Percentiles rank a stretch among this genome's conserved stretches.
Evolutionary conservation across 2,329 filamentous ascomycete genomes (phyloP).

Genomic region (Coniochaeta hoffmannii): DNA sequence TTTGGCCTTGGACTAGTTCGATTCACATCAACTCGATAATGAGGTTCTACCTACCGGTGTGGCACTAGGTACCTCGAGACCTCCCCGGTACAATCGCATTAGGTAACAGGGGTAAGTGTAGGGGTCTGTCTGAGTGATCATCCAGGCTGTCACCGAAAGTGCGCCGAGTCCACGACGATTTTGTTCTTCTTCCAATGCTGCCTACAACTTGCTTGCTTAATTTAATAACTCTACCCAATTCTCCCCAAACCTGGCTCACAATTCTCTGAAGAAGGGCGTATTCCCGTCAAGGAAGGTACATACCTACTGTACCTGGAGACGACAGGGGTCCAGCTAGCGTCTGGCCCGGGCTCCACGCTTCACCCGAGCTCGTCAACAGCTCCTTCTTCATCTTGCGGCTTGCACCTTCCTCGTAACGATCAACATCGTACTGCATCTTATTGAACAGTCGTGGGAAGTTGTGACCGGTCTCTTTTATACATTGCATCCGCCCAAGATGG

Average conservation of each 20-base stretch:
- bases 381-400: neutral
- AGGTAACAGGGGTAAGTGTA: neutral
- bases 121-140: neutral
- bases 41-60: too few species aligned
- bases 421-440: neutral
- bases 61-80: too few species aligned
- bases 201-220: too few species aligned
- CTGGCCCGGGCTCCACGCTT: neutral
- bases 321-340: neutral
- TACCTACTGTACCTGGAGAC: neutral
- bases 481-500: constrained; percentile 43
- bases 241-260: too few species aligned
- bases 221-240: too few species aligned
- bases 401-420: neutral
- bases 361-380: neutral
- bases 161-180: neutral
- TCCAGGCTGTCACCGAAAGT: neutral
- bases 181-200: neutral
- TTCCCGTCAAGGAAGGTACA: neutral
- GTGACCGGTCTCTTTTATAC: neutral
- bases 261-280: too few species aligned
- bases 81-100: neutral
- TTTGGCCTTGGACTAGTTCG: too few species aligned
- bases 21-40: too few species aligned
- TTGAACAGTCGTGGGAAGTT: neutral